phyloP scores from a whole-genome alignment of 257 asterid species.

The Marsdenia floribunda region DNA sequence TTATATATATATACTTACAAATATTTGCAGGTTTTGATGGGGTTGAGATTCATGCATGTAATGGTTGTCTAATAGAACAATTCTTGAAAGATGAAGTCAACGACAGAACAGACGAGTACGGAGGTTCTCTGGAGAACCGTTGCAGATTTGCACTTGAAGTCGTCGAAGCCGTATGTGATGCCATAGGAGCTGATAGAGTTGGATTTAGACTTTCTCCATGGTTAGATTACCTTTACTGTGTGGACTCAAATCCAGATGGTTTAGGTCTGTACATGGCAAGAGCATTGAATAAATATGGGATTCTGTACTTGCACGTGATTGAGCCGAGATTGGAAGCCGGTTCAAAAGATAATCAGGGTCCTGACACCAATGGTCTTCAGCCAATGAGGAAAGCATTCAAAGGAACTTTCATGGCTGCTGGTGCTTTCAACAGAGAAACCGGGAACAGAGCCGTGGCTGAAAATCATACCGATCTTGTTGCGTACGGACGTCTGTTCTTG shows the following conservation, averaged over 20 bases:
- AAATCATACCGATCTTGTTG: constrained; percentile 30
- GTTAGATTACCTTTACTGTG: constrained; percentile 21
- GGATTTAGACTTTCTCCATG: constrained; percentile 37
- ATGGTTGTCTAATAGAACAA: constrained; percentile 33
- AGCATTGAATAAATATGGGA: constrained; percentile 27
- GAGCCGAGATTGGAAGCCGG: constrained; percentile 33
- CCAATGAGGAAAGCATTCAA: constrained; percentile 33
- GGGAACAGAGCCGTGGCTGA: constrained; percentile 19
- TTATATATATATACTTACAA: no score
- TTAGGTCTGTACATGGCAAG: constrained; percentile 33
- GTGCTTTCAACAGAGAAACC: constrained; percentile 25
- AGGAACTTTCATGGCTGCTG: constrained; percentile 34
- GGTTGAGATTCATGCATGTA: constrained; percentile 35
- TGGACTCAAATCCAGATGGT: constrained; percentile 28
- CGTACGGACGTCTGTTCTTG: constrained; percentile 35
- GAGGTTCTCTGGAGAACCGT: constrained; percentile 31
- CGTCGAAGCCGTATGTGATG: constrained; percentile 21
- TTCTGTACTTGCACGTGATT: constrained; percentile 28
- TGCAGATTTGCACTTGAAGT: constrained; percentile 30
- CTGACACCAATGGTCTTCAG: constrained; percentile 7
- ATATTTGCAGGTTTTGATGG: constrained; percentile 34
- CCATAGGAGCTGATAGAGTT: constrained; percentile 32
- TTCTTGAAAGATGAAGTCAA: constrained; percentile 35
- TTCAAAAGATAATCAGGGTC: constrained; percentile 9
- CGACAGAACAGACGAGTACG: constrained; percentile 30